These are phyloP conservation scores for Wickerhamiella musiphila DNA, from an alignment of 805 yeast genomes.

Conservation along the genomic window DNA sequence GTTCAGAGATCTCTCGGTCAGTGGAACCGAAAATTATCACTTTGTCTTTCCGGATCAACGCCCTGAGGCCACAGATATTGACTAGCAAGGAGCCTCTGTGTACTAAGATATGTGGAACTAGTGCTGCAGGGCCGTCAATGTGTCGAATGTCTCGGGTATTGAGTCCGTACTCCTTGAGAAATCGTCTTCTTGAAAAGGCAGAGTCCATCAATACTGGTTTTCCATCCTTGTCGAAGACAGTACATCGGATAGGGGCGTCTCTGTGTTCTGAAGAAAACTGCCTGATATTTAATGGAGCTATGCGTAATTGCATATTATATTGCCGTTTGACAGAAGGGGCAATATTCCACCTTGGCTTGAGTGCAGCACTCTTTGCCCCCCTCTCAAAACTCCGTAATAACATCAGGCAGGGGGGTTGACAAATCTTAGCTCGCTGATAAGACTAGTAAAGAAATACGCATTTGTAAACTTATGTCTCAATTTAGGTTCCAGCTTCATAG, in stretches of 20 bases:
- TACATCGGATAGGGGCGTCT: slow-evolving; percentile 25
- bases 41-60: slow-evolving; percentile 35
- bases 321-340: background rate
- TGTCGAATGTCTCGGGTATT: slow-evolving; percentile 79
- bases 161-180: slow-evolving; percentile 45
- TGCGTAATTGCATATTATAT: background rate
- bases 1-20: slow-evolving; percentile 33
- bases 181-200: slow-evolving; percentile 36
- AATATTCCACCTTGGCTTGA: background rate
- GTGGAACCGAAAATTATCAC: slow-evolving; percentile 50
- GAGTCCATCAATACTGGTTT: slow-evolving; percentile 41
- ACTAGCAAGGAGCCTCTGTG: slow-evolving; percentile 40
- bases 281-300: background rate
- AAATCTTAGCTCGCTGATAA: too few species aligned
- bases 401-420: too few species aligned
- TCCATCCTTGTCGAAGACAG: slow-evolving; percentile 41
- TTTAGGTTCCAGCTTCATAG: too few species aligned
- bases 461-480: too few species aligned
- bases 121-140: slow-evolving; percentile 44
- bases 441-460: too few species aligned
- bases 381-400: too few species aligned
- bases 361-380: too few species aligned
- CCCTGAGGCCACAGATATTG: slow-evolving; percentile 46
- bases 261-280: background rate
- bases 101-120: slow-evolving; percentile 49